Evolutionary conservation across 768 basidiomycete species (phyloP).

Genomic region (Rhizopogon vinicolor): DNA sequence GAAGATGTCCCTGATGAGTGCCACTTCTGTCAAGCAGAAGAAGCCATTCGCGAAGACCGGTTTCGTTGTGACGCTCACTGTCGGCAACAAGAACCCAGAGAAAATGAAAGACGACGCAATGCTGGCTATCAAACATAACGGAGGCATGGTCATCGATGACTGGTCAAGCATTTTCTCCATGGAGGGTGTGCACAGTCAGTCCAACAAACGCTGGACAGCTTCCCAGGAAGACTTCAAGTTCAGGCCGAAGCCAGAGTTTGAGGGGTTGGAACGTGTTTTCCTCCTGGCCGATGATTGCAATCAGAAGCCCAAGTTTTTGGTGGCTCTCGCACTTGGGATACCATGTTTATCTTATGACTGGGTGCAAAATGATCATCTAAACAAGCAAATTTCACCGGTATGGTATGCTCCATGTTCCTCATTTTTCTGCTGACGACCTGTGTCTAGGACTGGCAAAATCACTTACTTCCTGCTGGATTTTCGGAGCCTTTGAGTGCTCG

Average conservation of each 20-base stretch:
- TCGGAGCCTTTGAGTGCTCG: slow-evolving; percentile 35
- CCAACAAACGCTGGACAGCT: slow-evolving; percentile 51
- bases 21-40: slow-evolving; percentile 29
- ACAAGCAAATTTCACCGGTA: slow-evolving; percentile 28
- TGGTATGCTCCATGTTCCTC: slow-evolving; percentile 3
- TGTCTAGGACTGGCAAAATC: slow-evolving; percentile 55
- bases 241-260: slow-evolving; percentile 33
- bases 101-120: slow-evolving; percentile 40
- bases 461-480: slow-evolving; percentile 51
- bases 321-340: slow-evolving; percentile 81
- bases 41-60: slow-evolving; percentile 46
- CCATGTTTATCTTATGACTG: slow-evolving; percentile 69
- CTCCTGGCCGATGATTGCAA: slow-evolving; percentile 61
- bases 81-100: slow-evolving; percentile 29
- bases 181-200: slow-evolving; percentile 42
- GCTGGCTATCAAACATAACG: slow-evolving; percentile 40
- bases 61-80: slow-evolving; percentile 53
- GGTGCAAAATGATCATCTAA: slow-evolving; percentile 33
- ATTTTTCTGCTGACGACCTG: not conserved
- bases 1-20: slow-evolving; percentile 36
- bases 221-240: slow-evolving; percentile 42
- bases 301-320: slow-evolving; percentile 75
- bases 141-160: slow-evolving; percentile 60
- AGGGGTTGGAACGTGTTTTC: slow-evolving; percentile 44
- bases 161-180: slow-evolving; percentile 52